Evolutionary conservation across 129 eudicot genomes (phyloP), one percentile per base, ranked within the genome.

Genomic region (Helichrysum umbraculigerum): DNA sequence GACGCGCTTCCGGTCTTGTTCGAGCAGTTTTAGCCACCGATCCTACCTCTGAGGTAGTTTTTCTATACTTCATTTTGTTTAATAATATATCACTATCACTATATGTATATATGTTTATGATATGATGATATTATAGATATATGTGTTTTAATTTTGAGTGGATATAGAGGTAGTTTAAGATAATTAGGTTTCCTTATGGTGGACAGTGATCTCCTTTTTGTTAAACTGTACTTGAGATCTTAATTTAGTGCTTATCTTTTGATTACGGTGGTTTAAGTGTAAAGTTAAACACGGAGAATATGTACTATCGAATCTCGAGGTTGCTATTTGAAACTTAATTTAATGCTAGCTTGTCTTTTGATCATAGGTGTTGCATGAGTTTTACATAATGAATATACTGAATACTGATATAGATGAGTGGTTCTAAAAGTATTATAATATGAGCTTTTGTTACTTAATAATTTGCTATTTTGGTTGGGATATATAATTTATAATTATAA

Each of bases 21-120:
- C 82, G 70, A 70, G 96, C 94, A 41, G 92, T 92, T 56, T 78
- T 92, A 59, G 71, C 93, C 41, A 83, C 98, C 22, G 88, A 88
- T 81, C 76, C 81, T 57, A 71, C 94, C 70, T 88, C 94, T 21
- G 71, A 82, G 98, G 98, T 92, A 85, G 78, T 32, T 21, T 22
- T 33, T 72, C 25, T 16, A 51, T n/a, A 12, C 16, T 29, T 44
- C 28, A 1, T 78, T 42, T 78, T 42, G 5, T 63, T 61, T 29
- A 62, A 5, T 66, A 42, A 10, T 9, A 59, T 28, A 35, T 34
- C 44, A 20, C 8, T 41, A 35, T 35, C 41, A 35, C 0, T 35
- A 35, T 35, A 35, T 35, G 39, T 66, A 22, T 54, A 20, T 66
- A 44, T 22, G 62, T 47, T n/a, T n/a, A n/a, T n/a, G n/a, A n/a